Evolutionary conservation across 257 asterid species (phyloP).

Genomic region (Solanum clarkiae): DNA sequence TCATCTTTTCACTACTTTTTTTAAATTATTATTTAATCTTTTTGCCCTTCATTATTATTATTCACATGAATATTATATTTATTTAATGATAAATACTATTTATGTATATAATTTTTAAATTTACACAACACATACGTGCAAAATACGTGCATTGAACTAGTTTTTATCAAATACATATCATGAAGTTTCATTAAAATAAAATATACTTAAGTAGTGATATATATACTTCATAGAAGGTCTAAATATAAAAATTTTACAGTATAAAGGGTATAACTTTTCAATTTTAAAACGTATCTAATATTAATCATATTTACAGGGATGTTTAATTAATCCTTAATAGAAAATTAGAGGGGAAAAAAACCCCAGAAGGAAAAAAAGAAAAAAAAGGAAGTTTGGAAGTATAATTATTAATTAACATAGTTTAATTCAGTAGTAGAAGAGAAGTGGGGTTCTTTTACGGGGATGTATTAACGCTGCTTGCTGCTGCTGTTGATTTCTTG

Average conservation of each 20-base stretch:
- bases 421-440: neutral
- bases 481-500: neutral
- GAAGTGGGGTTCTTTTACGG: neutral
- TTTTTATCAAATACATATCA: neutral
- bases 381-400: neutral
- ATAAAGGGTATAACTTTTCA: neutral
- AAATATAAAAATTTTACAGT: neutral
- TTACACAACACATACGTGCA: too few species aligned
- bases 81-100: too few species aligned
- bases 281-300: neutral
- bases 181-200: neutral
- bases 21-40: too few species aligned
- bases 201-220: neutral
- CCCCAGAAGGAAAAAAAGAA: neutral
- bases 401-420: neutral
- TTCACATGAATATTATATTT: too few species aligned
- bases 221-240: neutral
- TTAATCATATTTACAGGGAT: neutral
- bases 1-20: too few species aligned
- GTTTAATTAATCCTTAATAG: neutral
- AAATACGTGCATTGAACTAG: too few species aligned
- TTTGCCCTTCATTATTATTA: too few species aligned
- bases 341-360: neutral
- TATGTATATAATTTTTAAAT: too few species aligned
- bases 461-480: too few species aligned